Conservation (phyloP, 352 stramenopile species). For the Ochromonadaceae sp. region DNA sequence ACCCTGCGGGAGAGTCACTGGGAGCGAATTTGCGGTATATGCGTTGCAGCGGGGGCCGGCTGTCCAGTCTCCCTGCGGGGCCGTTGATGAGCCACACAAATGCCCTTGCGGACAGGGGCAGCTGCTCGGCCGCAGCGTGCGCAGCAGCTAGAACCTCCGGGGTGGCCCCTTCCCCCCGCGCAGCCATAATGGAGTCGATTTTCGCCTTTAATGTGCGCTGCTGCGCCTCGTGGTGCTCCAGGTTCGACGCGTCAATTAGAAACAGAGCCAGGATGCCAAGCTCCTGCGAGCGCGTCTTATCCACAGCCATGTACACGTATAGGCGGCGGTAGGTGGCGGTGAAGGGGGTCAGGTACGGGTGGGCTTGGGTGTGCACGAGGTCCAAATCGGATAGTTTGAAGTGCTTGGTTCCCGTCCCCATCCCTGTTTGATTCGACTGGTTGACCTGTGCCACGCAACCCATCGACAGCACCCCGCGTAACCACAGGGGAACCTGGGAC, state of each 20-base stretch:
- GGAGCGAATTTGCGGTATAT: constrained; percentile 1
- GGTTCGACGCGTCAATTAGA: constrained; percentile 29
- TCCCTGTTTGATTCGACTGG: not conserved
- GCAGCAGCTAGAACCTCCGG: too few species aligned
- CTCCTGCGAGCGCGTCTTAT: constrained; percentile 5
- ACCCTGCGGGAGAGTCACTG: too few species aligned
- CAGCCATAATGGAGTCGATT: too few species aligned
- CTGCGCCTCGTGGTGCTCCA: constrained; percentile 10
- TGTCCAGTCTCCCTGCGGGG: not conserved
- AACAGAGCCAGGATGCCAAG: constrained; percentile 43
- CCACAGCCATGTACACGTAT: constrained; percentile 24
- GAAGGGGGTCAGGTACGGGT: constrained; percentile 25
- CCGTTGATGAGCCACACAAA: constrained; percentile 8
- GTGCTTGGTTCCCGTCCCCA: not conserved
- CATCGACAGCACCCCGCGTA: constrained; percentile 67
- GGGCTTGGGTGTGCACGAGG: constrained; percentile 8
- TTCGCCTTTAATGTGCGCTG: too few species aligned
- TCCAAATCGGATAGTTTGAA: constrained; percentile 19
- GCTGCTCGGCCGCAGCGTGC: constrained; percentile 36
- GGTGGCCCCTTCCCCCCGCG: too few species aligned
- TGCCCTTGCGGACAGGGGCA: constrained; percentile 32
- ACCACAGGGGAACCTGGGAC: constrained; percentile 65
- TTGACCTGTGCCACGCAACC: constrained; percentile 53
- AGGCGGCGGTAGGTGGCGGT: constrained; percentile 28
- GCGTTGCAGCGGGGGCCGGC: not conserved